Evolutionary conservation across 768 basidiomycete genomes (phyloP).

Genomic region (Podaxis rugospora): DNA sequence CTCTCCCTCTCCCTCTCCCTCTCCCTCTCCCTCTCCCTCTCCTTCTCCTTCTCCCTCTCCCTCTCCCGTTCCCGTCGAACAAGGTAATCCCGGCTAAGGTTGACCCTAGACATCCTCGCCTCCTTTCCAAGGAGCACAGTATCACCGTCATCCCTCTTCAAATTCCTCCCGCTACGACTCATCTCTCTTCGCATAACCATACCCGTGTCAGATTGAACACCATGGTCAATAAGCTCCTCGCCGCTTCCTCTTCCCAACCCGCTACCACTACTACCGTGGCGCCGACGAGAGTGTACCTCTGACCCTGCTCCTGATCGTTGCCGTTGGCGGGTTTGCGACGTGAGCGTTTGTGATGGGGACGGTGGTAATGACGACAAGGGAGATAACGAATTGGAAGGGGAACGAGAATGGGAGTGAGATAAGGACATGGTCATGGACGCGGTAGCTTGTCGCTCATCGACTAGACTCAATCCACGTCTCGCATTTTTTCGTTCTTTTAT

Average conservation of each 20-base stretch:
- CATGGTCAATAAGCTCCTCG: neutral
- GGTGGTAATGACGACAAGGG: neutral
- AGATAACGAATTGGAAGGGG: neutral
- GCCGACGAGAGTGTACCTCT: neutral
- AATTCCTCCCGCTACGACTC: neutral
- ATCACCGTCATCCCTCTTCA: neutral
- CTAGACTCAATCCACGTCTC: slow-evolving; percentile 15
- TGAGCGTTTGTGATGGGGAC: neutral
- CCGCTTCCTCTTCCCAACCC: neutral
- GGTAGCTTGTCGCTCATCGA: slow-evolving; percentile 2
- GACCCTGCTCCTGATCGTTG: neutral
- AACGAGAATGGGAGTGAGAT: neutral
- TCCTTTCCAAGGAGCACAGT: neutral
- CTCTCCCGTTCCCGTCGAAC: neutral
- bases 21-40: too few species aligned
- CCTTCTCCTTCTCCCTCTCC: too few species aligned
- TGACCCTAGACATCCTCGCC: neutral
- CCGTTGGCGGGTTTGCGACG: neutral
- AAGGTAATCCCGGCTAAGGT: slow-evolving; percentile 4
- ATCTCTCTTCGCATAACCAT: neutral
- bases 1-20: too few species aligned
- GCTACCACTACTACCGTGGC: neutral
- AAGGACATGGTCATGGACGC: neutral
- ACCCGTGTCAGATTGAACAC: neutral
- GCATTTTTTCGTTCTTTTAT: slow-evolving; percentile 26